Evolutionary conservation across 768 basidiomycete species (phyloP).

Genomic region (Auricularia cornea): DNA sequence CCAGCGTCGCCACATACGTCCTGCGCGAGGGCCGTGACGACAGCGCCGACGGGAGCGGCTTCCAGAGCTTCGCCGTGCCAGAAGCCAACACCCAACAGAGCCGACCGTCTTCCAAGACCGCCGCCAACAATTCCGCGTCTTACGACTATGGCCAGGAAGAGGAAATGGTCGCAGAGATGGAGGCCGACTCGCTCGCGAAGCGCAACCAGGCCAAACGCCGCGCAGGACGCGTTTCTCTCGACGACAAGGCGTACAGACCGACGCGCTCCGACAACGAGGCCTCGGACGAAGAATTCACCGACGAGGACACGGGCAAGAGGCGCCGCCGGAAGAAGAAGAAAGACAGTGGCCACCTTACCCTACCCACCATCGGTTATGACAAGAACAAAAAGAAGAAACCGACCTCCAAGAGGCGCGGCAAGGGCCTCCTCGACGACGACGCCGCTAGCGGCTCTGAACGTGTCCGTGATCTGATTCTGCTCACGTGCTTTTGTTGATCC

Average conservation of each 20-base stretch:
- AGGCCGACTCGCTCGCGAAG: conserved; percentile 38
- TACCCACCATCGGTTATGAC: conserved; percentile 60
- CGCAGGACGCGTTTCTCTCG: conserved; percentile 48
- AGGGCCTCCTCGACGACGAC: conserved; percentile 10
- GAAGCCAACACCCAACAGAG: conserved; percentile 27
- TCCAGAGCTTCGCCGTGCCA: conserved; percentile 12
- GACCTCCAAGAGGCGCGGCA: conserved; percentile 28
- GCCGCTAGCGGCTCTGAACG: background rate
- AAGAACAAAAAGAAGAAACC: conserved; percentile 51
- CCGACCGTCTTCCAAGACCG: conserved; percentile 3
- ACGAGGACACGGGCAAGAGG: conserved; percentile 44
- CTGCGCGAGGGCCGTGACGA: conserved; percentile 42
- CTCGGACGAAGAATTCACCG: conserved; percentile 48
- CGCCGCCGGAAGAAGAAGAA: conserved; percentile 42
- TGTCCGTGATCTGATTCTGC: background rate
- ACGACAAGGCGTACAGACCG: conserved; percentile 70
- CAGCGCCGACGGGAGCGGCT: conserved; percentile 42
- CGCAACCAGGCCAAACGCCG: conserved; percentile 14
- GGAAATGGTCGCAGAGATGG: conserved; percentile 19
- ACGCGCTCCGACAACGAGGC: conserved; percentile 59
- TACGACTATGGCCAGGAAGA: conserved; percentile 80
- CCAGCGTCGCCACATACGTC: conserved; percentile 44
- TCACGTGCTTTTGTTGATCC: background rate
- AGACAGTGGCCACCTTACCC: conserved; percentile 47
- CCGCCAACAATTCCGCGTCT: conserved; percentile 29